Evolutionary conservation across 768 basidiomycete species (phyloP).

Genomic region (Coprinellus aureogranulatus): DNA sequence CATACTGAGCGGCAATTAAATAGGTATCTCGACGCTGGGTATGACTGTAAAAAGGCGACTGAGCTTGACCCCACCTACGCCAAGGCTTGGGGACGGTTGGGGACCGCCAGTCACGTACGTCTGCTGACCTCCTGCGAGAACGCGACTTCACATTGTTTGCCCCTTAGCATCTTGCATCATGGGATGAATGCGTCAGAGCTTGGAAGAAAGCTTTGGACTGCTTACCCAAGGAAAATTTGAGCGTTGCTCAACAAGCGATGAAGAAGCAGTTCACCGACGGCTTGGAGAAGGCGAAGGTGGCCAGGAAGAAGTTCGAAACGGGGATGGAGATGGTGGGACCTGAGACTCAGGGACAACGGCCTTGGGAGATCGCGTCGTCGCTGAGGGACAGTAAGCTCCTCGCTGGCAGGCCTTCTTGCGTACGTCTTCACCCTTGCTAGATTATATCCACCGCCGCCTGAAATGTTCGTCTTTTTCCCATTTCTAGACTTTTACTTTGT

Average conservation of each 20-base stretch:
- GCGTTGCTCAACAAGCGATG: not conserved
- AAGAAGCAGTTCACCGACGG: slow-evolving; percentile 6
- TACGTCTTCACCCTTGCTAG: too few species aligned
- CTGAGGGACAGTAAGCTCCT: not conserved
- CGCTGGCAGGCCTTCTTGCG: not conserved
- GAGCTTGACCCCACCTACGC: slow-evolving; percentile 4
- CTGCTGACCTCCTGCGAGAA: too few species aligned
- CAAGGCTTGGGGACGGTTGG: slow-evolving; percentile 7
- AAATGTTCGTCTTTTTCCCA: too few species aligned
- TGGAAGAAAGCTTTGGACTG: not conserved
- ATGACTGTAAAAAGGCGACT: slow-evolving; percentile 2
- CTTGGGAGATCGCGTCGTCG: not conserved
- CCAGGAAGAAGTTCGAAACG: not conserved
- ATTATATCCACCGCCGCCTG: too few species aligned
- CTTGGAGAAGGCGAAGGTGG: not conserved
- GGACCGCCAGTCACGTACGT: not conserved
- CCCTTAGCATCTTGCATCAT: not conserved
- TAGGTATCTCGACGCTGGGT: slow-evolving; percentile 3
- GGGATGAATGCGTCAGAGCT: not conserved
- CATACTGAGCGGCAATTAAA: too few species aligned
- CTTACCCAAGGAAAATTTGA: not conserved
- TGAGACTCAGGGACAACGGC: not conserved
- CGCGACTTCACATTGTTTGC: not conserved
- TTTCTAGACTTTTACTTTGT: not conserved
- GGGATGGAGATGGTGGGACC: not conserved